A percentile compares a stretch with the other conserved stretches of the same genome.
phyloP scores from a whole-genome alignment of 352 stramenopile genomes.

The Elongisporangium prolatum region DNA sequence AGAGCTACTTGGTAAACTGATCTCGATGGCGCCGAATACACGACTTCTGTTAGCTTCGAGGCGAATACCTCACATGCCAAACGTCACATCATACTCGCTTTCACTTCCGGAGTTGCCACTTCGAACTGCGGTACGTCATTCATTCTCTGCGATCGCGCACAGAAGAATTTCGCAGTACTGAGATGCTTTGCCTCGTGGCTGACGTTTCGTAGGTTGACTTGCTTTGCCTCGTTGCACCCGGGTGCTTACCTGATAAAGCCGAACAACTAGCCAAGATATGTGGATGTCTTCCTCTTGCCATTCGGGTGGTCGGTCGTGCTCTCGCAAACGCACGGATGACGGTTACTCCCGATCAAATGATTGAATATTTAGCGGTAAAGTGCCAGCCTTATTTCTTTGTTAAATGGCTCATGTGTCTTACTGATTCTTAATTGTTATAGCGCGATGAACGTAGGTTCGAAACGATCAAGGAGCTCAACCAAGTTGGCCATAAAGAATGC shows the following conservation, averaged over 20 bases:
- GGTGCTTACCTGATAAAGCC: constrained; percentile 55
- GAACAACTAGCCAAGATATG: constrained; percentile 67
- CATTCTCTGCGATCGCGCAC: not conserved
- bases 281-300: constrained; percentile 74
- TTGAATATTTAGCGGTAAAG: constrained; percentile 65
- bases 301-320: constrained; percentile 70
- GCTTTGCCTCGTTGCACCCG: constrained; percentile 55
- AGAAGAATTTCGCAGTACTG: too few relatives aligned
- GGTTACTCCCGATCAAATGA: constrained; percentile 74
- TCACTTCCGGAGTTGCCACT: constrained; percentile 70
- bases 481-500: constrained; percentile 73
- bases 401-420: not conserved
- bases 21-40: constrained; percentile 64
- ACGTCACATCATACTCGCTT: constrained; percentile 73
- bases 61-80: constrained; percentile 68
- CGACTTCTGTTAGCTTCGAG: constrained; percentile 66
- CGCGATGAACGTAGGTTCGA: constrained; percentile 64
- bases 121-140: constrained; percentile 45
- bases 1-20: constrained; percentile 61
- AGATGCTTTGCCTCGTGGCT: constrained; percentile 3
- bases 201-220: constrained; percentile 46
- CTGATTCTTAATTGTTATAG: constrained; percentile 16
- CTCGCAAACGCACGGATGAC: constrained; percentile 72
- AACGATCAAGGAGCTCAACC: constrained; percentile 68
- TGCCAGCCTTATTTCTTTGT: not conserved